A percentile compares a stretch with the other conserved stretches of the same genome.
Evolutionary conservation across 2,329 filamentous ascomycete genomes (phyloP).

Genomic region (Harringtonia aguacate): DNA sequence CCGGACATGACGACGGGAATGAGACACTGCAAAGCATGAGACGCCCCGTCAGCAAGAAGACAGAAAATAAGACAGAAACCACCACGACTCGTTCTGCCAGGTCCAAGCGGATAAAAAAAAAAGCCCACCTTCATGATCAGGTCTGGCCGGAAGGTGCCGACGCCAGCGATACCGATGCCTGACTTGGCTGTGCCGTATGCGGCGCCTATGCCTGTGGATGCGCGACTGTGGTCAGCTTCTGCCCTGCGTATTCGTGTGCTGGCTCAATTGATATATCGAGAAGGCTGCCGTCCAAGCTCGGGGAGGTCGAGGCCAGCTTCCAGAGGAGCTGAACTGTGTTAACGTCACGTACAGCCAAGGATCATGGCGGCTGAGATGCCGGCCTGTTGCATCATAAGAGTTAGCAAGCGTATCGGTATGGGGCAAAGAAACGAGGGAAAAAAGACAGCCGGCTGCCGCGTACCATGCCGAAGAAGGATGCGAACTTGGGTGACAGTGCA

Average conservation of each 20-base stretch:
- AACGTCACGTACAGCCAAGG: constrained; percentile 58
- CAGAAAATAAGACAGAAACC: too few relatives aligned
- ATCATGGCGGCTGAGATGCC: constrained; percentile 76
- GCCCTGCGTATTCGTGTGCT: too few relatives aligned
- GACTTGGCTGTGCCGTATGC: constrained; percentile 84
- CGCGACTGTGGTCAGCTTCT: neutral
- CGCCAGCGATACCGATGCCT: constrained; percentile 76
- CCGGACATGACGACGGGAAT: constrained; percentile 96
- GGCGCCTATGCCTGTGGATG: constrained; percentile 49
- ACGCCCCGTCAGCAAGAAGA: too few relatives aligned
- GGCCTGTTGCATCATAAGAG: constrained; percentile 38
- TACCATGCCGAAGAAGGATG: constrained; percentile 84
- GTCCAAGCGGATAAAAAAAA: neutral
- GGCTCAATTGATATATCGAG: neutral
- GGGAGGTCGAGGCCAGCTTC: constrained; percentile 9
- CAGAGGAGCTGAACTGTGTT: constrained; percentile 11
- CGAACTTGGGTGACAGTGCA: constrained; percentile 65
- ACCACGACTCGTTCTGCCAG: too few relatives aligned
- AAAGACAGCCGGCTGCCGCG: constrained; percentile 21
- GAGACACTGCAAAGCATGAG: constrained; percentile 59
- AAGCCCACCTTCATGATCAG: constrained; percentile 78
- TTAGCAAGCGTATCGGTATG: too few relatives aligned
- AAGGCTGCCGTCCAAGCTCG: constrained; percentile 11
- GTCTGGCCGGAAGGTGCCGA: constrained; percentile 75
- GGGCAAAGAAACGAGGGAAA: neutral